Evolutionary conservation across 805 yeast species (phyloP), one percentile per base, ranked within the genome.

Genomic region (Candida incommunis): DNA sequence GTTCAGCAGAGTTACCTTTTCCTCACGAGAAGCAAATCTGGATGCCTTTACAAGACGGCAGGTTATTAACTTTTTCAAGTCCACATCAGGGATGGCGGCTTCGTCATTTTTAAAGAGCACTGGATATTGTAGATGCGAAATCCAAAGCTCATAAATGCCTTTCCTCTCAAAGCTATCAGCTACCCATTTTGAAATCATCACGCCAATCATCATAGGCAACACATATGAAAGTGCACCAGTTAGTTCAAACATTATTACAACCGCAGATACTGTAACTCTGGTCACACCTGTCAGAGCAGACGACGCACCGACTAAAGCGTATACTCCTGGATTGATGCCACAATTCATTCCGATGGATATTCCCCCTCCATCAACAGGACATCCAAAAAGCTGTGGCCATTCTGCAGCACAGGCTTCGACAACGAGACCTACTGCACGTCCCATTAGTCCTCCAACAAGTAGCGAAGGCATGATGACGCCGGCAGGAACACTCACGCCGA

Each of bases 401-500:
- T 3, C 52, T 29, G 52, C 43, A 37, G 23, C 54, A 54, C 23
- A 51, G 3, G 47, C 42, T 13, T 86, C 87, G 1, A 85, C 83
- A 0, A 87, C 82, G 2, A 27, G 57, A 3, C 98, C 96, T 11
- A 92, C 54, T 0, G 88, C 81, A 44, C 96, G 71, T 4, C 98
- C 98, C 62, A 85, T 82, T 0, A 95, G 76, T 0, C 97, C 96
- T 21, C 98, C 98, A 1, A 87, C 82, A 0, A 95, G 88, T 94
- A 92, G 85, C 1, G 95, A 83, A 2, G 98, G 98, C 45, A 92
- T 94, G 63, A 92, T 82, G 3, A 90, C 85, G 15, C 98, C 98
- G n/a, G 96, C 94, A 0, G 98, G 98, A 13, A 86, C 65, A 23
- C 71, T 67, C 1, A 78, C 67, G 1, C 94, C 87, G 59, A 75